A percentile compares a stretch with the other conserved stretches of the same genome.
phyloP scores from a whole-genome alignment of 768 basidiomycete species.

The Collybia mongolica region DNA sequence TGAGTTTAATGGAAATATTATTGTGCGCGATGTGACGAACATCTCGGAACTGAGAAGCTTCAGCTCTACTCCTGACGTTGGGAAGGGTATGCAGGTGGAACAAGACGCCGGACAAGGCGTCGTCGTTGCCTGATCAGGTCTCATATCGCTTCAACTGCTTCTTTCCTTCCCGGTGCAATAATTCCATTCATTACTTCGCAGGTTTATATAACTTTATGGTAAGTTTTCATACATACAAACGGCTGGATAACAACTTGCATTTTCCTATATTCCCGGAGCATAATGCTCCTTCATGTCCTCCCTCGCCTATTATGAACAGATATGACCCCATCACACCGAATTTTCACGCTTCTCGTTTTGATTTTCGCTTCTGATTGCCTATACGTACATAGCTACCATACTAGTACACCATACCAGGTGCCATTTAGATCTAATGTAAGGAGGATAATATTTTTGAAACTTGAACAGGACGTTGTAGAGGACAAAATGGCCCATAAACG shows the following conservation, averaged over 20 bases:
- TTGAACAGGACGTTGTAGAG: too few relatives aligned
- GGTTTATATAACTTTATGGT: too few relatives aligned
- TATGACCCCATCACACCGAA: conserved; percentile 1
- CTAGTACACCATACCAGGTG: background rate
- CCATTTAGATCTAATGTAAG: background rate
- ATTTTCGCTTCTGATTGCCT: background rate
- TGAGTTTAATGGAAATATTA: conserved; percentile 28
- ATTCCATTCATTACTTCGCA: too few relatives aligned
- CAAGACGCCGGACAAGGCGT: background rate
- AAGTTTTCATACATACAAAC: too few relatives aligned
- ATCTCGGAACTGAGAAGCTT: conserved; percentile 20
- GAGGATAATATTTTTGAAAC: too few relatives aligned
- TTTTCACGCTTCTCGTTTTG: background rate
- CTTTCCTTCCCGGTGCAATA: too few relatives aligned
- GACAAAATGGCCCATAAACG: too few relatives aligned
- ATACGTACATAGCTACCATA: background rate
- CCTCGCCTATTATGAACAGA: background rate
- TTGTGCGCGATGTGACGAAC: conserved; percentile 28
- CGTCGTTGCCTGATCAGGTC: conserved; percentile 1
- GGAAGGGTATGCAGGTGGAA: conserved; percentile 14
- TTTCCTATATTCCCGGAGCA: too few relatives aligned
- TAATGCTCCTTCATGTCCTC: too few relatives aligned
- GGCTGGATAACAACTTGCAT: too few relatives aligned
- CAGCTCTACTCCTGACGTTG: conserved; percentile 11
- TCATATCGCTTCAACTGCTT: background rate